A percentile compares a stretch with the other conserved stretches of the same genome.
Evolutionary conservation across 768 basidiomycete species (phyloP).

Genomic region (Kwoniella botswanensis): DNA sequence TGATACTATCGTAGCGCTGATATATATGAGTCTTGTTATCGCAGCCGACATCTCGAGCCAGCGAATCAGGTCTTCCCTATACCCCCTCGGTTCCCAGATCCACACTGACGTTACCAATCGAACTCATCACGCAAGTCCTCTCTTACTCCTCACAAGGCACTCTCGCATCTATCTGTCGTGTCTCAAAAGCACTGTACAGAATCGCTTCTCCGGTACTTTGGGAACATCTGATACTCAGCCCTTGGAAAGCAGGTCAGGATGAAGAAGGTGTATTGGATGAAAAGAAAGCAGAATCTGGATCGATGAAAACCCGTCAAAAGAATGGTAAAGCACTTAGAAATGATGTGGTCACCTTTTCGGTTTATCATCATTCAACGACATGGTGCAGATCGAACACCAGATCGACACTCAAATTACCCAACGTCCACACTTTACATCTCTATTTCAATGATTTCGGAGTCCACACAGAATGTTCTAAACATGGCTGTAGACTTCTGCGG

Average conservation of each 20-base stretch:
- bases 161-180: neutral
- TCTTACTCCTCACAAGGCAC: neutral
- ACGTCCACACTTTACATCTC: neutral
- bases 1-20: too few relatives aligned
- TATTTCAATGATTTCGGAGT: neutral
- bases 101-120: neutral
- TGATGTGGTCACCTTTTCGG: neutral
- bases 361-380: neutral
- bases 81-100: neutral
- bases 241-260: neutral
- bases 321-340: conserved; percentile 4
- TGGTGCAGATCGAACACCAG: conserved; percentile 2
- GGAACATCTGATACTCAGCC: neutral
- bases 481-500: too few relatives aligned
- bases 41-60: too few relatives aligned
- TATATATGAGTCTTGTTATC: too few relatives aligned
- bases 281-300: neutral
- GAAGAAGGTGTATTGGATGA: neutral
- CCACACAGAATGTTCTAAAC: neutral
- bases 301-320: conserved; percentile 6
- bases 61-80: too few relatives aligned
- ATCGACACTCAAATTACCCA: neutral
- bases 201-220: neutral
- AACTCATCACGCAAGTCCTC: neutral
- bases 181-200: neutral